Evolutionary conservation across 805 yeast species (phyloP).

Genomic region (Lipomyces lipofer): DNA sequence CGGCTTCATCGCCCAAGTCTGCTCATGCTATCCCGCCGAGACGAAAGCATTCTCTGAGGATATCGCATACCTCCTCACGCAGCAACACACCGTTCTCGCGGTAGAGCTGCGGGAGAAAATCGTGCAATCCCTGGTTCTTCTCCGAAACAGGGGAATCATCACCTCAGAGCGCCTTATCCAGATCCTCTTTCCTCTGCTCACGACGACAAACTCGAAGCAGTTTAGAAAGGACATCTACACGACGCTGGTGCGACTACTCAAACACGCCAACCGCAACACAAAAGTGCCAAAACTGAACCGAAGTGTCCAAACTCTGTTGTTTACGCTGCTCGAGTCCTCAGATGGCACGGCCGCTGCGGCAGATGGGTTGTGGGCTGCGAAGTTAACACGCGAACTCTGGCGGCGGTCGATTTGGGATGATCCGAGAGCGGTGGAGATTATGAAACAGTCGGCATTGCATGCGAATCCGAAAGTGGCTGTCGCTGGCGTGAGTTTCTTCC

Average conservation of each 20-base stretch:
- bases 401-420: slow-evolving; percentile 98
- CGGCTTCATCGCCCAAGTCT: slow-evolving; percentile 90
- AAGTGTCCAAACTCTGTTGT: slow-evolving; percentile 87
- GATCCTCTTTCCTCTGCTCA: slow-evolving; percentile 80
- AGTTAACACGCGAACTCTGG: slow-evolving; percentile 93
- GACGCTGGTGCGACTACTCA: slow-evolving; percentile 74
- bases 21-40: slow-evolving; percentile 84
- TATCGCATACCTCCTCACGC: slow-evolving; percentile 62
- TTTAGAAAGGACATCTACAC: slow-evolving; percentile 80
- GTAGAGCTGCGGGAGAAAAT: slow-evolving; percentile 90
- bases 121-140: slow-evolving; percentile 83
- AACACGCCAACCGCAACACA: slow-evolving; percentile 81
- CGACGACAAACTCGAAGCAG: slow-evolving; percentile 70
- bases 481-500: slow-evolving; percentile 86
- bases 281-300: slow-evolving; percentile 87
- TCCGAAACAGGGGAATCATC: slow-evolving; percentile 80
- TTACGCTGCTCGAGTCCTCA: slow-evolving; percentile 67
- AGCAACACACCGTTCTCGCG: slow-evolving; percentile 76
- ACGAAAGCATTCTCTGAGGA: slow-evolving; percentile 84
- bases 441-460: slow-evolving; percentile 93
- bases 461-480: slow-evolving; percentile 82
- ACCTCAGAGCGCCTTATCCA: slow-evolving; percentile 79
- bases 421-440: slow-evolving; percentile 91
- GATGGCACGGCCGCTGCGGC: slow-evolving; percentile 46
- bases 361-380: slow-evolving; percentile 95